Evolutionary conservation across 2,329 filamentous ascomycete species (phyloP).

Genomic region (Camptophora hylomeconis): DNA sequence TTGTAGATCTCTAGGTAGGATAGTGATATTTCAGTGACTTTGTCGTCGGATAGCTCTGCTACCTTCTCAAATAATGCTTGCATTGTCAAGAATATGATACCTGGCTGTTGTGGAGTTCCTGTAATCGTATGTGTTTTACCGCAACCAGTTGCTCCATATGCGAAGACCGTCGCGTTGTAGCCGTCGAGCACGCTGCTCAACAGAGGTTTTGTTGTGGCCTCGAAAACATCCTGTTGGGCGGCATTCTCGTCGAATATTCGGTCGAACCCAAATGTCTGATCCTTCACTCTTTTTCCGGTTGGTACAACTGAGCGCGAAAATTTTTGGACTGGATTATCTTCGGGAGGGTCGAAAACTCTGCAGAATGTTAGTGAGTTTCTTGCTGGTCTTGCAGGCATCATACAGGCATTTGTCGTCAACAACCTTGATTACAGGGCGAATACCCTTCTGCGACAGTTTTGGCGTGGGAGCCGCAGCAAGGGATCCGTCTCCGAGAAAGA

Average conservation of each 20-base stretch:
- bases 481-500: constrained; percentile 95
- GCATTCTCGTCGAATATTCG: constrained; percentile 93
- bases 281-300: constrained; percentile 83
- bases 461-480: constrained; percentile 76
- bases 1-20: constrained; percentile 99
- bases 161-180: constrained; percentile 98
- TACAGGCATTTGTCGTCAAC: constrained; percentile 94
- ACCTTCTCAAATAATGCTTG: constrained; percentile 97
- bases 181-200: constrained; percentile 91
- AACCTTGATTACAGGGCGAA: constrained; percentile 87
- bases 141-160: constrained; percentile 93
- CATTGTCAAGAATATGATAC: constrained; percentile 98
- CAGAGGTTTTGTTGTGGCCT: constrained; percentile 76
- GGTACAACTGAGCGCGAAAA: constrained; percentile 73
- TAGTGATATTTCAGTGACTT: constrained; percentile 76
- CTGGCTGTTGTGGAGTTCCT: constrained; percentile 80
- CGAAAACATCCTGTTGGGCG: constrained; percentile 85
- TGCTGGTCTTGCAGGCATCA: constrained; percentile 25
- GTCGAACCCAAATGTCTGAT: constrained; percentile 95
- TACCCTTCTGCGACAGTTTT: constrained; percentile 72
- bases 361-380: neutral
- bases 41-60: constrained; percentile 70
- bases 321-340: constrained; percentile 81
- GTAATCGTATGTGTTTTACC: constrained; percentile 98
- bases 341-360: constrained; percentile 93